These are phyloP conservation scores for Benincasa hispida DNA, from an alignment of 306 rosid species.

Conservation along the genomic window DNA sequence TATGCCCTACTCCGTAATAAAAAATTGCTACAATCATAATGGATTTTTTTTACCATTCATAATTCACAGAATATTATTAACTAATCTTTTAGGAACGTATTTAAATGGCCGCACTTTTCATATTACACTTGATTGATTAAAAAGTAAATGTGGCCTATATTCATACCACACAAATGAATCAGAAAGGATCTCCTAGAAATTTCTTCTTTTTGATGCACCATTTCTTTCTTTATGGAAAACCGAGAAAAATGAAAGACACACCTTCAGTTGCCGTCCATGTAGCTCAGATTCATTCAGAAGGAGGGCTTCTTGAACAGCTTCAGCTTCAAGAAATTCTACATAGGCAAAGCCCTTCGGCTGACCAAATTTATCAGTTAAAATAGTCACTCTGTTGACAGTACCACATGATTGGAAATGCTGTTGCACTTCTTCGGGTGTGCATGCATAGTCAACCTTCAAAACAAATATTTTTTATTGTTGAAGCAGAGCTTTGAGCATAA, in stretches of 20 bases:
- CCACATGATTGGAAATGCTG: conserved; percentile 95
- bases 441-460: conserved; percentile 84
- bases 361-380: conserved; percentile 79
- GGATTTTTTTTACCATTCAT: too few species aligned
- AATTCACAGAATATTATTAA: too few species aligned
- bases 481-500: neutral
- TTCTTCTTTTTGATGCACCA: neutral
- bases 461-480: conserved; percentile 12
- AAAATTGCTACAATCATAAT: too few species aligned
- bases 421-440: conserved; percentile 99
- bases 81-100: too few species aligned
- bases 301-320: conserved; percentile 84
- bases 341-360: conserved; percentile 98
- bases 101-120: too few species aligned
- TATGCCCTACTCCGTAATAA: too few species aligned
- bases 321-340: conserved; percentile 77
- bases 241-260: conserved; percentile 1
- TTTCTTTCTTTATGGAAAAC: neutral
- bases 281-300: conserved; percentile 65
- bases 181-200: neutral
- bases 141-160: too few species aligned
- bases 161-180: neutral
- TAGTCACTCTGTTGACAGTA: conserved; percentile 82
- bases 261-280: conserved; percentile 90
- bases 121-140: too few species aligned